Conservation (phyloP, 148 eudicot species). For the Euryodendron excelsum region DNA sequence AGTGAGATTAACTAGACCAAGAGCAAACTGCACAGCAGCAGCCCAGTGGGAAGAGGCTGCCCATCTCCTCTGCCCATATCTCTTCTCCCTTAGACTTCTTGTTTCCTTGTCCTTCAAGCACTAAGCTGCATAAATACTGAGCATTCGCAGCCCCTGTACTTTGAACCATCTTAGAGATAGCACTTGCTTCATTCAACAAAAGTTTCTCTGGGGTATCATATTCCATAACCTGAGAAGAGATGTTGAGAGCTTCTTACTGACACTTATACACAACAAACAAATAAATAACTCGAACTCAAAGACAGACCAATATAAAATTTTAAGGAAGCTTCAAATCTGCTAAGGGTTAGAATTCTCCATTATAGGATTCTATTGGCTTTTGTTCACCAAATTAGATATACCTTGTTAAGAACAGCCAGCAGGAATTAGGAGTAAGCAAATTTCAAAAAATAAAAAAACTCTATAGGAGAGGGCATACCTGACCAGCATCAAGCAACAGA, state of each 20-base stretch:
- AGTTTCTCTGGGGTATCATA: constrained; percentile 74
- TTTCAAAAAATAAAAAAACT: too few relatives aligned
- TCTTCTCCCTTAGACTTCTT: constrained; percentile 36
- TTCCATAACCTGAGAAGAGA: constrained; percentile 56
- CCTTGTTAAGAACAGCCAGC: not conserved
- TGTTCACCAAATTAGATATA: not conserved
- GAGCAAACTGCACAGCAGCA: constrained; percentile 71
- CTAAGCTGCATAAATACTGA: constrained; percentile 73
- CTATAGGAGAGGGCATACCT: constrained; percentile 32
- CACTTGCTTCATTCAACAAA: constrained; percentile 58
- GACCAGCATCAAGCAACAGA: constrained; percentile 79
- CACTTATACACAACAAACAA: not conserved
- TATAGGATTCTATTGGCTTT: not conserved
- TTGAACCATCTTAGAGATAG: constrained; percentile 92
- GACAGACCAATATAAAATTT: not conserved
- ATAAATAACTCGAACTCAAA: not conserved
- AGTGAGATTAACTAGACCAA: constrained; percentile 47
- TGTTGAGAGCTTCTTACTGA: not conserved
- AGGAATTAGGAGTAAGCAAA: not conserved
- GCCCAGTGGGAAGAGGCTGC: constrained; percentile 74
- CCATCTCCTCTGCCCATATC: constrained; percentile 46
- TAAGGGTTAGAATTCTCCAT: not conserved
- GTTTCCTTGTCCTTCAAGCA: constrained; percentile 37
- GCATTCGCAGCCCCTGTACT: constrained; percentile 95
- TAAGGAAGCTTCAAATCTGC: not conserved